These are phyloP conservation scores for Metarhizium brunneum DNA, from an alignment of 2,329 filamentous ascomycete species.

Conservation along the genomic window DNA sequence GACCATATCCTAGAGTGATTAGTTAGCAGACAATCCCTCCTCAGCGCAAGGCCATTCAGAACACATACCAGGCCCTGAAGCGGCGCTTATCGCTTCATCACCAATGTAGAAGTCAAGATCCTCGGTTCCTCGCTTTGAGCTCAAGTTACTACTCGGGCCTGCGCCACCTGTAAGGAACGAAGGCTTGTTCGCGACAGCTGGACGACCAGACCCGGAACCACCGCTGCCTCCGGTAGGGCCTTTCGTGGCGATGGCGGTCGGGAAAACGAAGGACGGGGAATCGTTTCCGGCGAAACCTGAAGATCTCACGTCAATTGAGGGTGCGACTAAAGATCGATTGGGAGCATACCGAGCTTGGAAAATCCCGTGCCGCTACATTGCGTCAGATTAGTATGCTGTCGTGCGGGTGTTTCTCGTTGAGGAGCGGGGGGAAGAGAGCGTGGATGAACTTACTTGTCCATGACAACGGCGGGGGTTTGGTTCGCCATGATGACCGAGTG, in stretches of 20 bases:
- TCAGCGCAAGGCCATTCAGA: slow-evolving; percentile 1
- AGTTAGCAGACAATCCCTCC: slow-evolving; percentile 2
- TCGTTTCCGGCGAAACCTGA: slow-evolving; percentile 97
- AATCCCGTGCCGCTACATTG: slow-evolving; percentile 87
- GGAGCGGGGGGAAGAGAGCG: slow-evolving; percentile 19
- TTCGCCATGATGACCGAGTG: slow-evolving; percentile 61
- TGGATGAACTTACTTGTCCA: slow-evolving; percentile 93
- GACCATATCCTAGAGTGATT: slow-evolving; percentile 62
- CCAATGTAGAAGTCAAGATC: slow-evolving; percentile 99
- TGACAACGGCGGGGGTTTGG: slow-evolving; percentile 99
- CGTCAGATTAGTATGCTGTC: slow-evolving; percentile 21
- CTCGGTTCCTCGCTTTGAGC: slow-evolving; percentile 89
- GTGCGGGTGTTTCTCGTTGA: slow-evolving; percentile 15
- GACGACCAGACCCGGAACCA: slow-evolving; percentile 77
- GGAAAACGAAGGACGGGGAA: slow-evolving; percentile 97
- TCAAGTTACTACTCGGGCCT: slow-evolving; percentile 65
- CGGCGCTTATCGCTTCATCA: slow-evolving; percentile 82
- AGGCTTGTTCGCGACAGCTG: slow-evolving; percentile 87
- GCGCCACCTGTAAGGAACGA: slow-evolving; percentile 89
- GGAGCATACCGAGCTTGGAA: slow-evolving; percentile 82
- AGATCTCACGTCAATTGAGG: slow-evolving; percentile 16
- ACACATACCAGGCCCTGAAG: slow-evolving; percentile 65
- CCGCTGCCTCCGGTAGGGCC: slow-evolving; percentile 59
- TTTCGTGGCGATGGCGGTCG: slow-evolving; percentile 96
- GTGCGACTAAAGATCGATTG: background rate